Percentiles rank a stretch among this genome's conserved stretches.
phyloP scores from a whole-genome alignment of 1,284 basidiomycete species.

The Inonotus hispidus region DNA sequence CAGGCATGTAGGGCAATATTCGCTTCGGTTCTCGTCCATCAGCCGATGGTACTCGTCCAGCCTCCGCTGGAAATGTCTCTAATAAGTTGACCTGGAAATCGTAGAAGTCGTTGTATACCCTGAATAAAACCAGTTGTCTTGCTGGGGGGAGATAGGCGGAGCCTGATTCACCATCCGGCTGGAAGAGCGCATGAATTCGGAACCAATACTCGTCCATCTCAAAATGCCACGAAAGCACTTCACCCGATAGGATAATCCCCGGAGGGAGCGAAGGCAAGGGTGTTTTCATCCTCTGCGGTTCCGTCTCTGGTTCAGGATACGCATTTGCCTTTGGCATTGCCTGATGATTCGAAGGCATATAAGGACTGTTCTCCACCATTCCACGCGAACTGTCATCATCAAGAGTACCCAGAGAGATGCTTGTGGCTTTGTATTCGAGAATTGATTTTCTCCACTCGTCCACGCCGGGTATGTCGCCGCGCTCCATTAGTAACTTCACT shows the following conservation, averaged over 20 bases:
- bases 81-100: slow-evolving; percentile 93
- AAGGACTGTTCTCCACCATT: slow-evolving; percentile 40
- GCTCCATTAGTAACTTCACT: slow-evolving; percentile 75
- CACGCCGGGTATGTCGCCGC: slow-evolving; percentile 85
- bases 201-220: slow-evolving; percentile 99
- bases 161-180: slow-evolving; percentile 54
- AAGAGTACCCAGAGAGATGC: slow-evolving; percentile 89
- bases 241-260: slow-evolving; percentile 86
- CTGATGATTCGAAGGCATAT: slow-evolving; percentile 26
- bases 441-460: slow-evolving; percentile 98
- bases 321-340: slow-evolving; percentile 22
- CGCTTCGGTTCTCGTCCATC: slow-evolving; percentile 34
- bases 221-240: slow-evolving; percentile 93
- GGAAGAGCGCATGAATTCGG: slow-evolving; percentile 84
- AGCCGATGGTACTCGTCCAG: slow-evolving; percentile 62
- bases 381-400: slow-evolving; percentile 51
- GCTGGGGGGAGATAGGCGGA: slow-evolving; percentile 54
- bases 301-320: slow-evolving; percentile 25
- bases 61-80: slow-evolving; percentile 84
- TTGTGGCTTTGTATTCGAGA: slow-evolving; percentile 92
- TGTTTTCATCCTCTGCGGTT: slow-evolving; percentile 21
- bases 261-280: slow-evolving; percentile 45
- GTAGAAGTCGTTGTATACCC: slow-evolving; percentile 98
- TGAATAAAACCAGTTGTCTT: slow-evolving; percentile 85
- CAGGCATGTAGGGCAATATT: slow-evolving; percentile 94